Conservation (phyloP, 176 grass and related monocot species). For the Oryza officinalis region DNA sequence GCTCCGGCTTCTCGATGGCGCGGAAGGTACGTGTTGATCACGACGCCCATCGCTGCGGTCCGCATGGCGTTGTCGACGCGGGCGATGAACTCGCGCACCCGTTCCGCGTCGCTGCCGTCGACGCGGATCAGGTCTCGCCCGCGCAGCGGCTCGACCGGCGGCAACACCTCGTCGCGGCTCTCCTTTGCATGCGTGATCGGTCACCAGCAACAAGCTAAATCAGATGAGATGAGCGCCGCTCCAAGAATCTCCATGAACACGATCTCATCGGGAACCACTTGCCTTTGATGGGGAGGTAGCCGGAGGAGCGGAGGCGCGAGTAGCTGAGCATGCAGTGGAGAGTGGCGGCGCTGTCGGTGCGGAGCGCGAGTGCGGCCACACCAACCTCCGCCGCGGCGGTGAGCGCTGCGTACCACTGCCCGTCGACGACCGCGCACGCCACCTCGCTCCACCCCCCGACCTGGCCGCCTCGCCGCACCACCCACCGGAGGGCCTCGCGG, state of each 20-base stretch:
- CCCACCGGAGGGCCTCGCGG: background rate
- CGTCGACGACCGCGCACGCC: conserved; percentile 16
- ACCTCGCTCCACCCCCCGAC: background rate
- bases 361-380: conserved; percentile 8
- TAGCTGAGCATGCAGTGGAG: background rate
- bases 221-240: background rate
- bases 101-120: background rate
- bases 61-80: background rate
- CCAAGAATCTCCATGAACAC: background rate
- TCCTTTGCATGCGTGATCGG: background rate
- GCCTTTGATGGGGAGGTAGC: conserved; percentile 5
- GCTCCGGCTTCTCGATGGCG: conserved; percentile 29
- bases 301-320: background rate
- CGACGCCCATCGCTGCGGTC: background rate
- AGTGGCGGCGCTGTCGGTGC: background rate
- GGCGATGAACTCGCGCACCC: background rate
- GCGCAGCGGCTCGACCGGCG: background rate
- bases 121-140: conserved; percentile 18
- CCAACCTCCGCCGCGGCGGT: background rate
- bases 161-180: background rate
- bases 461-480: background rate
- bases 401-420: background rate
- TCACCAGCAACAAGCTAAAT: background rate
- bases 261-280: background rate
- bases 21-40: conserved; percentile 41